Evolutionary conservation across 257 asterid species (phyloP).

Genomic region (Primulina eburnea): DNA sequence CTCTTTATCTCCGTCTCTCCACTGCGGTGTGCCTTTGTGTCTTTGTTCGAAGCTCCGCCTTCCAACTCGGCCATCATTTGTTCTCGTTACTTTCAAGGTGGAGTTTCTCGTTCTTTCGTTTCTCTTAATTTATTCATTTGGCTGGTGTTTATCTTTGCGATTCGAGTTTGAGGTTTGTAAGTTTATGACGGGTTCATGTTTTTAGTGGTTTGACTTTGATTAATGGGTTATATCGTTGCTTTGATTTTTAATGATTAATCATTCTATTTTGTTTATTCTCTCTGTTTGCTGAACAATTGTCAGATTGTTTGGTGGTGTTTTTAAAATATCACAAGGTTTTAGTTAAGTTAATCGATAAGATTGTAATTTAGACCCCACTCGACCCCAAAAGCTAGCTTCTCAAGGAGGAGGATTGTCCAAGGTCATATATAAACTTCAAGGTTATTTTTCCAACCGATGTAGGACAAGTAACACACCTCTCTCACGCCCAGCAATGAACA

Average conservation of each 20-base stretch:
- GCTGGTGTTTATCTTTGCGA: constrained; percentile 15
- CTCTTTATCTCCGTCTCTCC: constrained; percentile 24
- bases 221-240: constrained; percentile 4
- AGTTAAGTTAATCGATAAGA: no score
- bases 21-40: not conserved
- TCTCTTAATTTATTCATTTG: constrained; percentile 4
- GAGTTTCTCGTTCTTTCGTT: constrained; percentile 8
- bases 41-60: constrained; percentile 24
- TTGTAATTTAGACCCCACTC: no score
- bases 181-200: constrained; percentile 13
- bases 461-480: no score
- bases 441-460: no score
- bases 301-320: not conserved
- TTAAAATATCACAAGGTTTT: not conserved
- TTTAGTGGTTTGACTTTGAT: constrained; percentile 18
- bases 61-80: constrained; percentile 19
- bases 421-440: no score
- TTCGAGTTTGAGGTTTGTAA: constrained; percentile 14
- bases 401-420: no score
- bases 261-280: not conserved
- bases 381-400: no score
- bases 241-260: not conserved
- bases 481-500: no score
- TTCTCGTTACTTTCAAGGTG: constrained; percentile 29
- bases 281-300: constrained; percentile 5